A percentile compares a stretch with the other conserved stretches of the same genome.
These are phyloP conservation scores for Exobasidium cylindrosporum DNA, from an alignment of 1,284 basidiomycete species.

Conservation along the genomic window DNA sequence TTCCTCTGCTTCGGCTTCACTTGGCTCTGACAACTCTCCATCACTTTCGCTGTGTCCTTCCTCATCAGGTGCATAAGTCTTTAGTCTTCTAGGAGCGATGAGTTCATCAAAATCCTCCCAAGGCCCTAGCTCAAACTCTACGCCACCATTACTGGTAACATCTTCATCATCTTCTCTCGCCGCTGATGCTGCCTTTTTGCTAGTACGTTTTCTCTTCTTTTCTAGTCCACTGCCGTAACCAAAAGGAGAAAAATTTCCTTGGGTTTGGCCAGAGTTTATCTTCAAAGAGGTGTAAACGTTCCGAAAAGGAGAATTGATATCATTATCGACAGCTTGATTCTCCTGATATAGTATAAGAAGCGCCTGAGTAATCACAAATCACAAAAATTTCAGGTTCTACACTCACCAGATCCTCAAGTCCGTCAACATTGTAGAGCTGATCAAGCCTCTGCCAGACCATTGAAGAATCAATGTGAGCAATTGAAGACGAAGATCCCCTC, in stretches of 20 bases:
- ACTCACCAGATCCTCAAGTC: slow-evolving; percentile 37
- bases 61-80: slow-evolving; percentile 6
- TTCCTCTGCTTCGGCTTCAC: slow-evolving; percentile 1
- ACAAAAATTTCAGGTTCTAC: neutral
- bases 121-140: slow-evolving; percentile 10
- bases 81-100: slow-evolving; percentile 3
- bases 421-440: slow-evolving; percentile 37
- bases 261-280: neutral
- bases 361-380: neutral
- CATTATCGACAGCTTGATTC: neutral
- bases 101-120: slow-evolving; percentile 12
- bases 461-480: slow-evolving; percentile 19
- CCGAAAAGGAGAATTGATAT: neutral
- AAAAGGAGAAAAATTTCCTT: neutral
- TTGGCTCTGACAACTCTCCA: slow-evolving; percentile 2
- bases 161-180: neutral
- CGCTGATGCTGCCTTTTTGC: neutral
- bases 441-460: slow-evolving; percentile 34
- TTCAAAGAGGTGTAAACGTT: neutral
- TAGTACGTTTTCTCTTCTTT: neutral
- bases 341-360: neutral
- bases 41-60: slow-evolving; percentile 1
- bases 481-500: neutral
- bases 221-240: slow-evolving; percentile 5
- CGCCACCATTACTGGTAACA: neutral